phyloP scores from a whole-genome alignment of 148 eudicot genomes.

The Cornus controversa region DNA sequence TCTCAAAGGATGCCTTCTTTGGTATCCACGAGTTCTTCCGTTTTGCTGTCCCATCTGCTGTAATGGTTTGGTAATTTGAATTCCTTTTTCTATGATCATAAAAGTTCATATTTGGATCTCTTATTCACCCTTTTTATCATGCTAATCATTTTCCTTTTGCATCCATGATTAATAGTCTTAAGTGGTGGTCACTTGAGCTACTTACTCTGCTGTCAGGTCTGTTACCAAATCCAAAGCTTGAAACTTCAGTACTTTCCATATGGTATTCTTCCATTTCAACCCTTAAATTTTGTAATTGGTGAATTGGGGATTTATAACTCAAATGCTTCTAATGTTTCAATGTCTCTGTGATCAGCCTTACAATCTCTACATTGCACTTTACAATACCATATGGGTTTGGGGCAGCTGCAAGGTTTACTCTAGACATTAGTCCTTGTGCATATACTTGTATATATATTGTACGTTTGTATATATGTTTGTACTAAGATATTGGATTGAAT shows the following conservation, averaged over 20 bases:
- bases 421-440: not conserved
- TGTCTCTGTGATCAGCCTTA: slow-evolving; percentile 27
- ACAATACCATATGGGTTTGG: slow-evolving; percentile 38
- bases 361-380: slow-evolving; percentile 39
- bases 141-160: not conserved
- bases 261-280: slow-evolving; percentile 23
- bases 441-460: not conserved
- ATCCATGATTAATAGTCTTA: slow-evolving; percentile 13
- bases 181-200: slow-evolving; percentile 43
- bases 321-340: not conserved
- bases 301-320: not conserved
- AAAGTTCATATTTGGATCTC: no score
- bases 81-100: not conserved
- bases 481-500: not conserved
- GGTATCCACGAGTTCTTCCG: slow-evolving; percentile 23
- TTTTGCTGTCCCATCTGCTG: slow-evolving; percentile 39
- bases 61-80: slow-evolving; percentile 35
- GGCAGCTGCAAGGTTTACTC: slow-evolving; percentile 38
- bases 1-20: slow-evolving; percentile 24
- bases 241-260: slow-evolving; percentile 38
- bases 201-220: slow-evolving; percentile 35
- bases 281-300: not conserved
- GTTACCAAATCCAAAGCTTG: slow-evolving; percentile 33
- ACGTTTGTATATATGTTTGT: not conserved
- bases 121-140: not conserved